Evolutionary conservation across 345 rosid species (phyloP), one percentile per base, ranked within the genome.

Genomic region (Citropsis articulata): DNA sequence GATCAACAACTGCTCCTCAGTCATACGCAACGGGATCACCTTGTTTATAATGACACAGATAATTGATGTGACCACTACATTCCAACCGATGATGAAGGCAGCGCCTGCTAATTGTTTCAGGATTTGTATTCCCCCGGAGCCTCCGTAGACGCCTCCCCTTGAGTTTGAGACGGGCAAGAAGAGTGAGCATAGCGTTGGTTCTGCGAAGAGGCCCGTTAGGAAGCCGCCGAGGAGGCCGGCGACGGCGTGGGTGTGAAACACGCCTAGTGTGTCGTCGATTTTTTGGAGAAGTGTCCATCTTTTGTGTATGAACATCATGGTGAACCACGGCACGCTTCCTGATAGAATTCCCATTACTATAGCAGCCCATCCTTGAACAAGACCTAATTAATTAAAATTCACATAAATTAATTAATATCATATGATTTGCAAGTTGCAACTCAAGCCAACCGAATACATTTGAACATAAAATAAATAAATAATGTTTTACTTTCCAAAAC

Each of bases 341-440:
- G 90, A 87, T 25, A 77, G 55, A 14, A 87, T 83, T 62, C 90
- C 86, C 84, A 85, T 83, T 2, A 84, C 64, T 76, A 87, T 82
- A 0, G 90, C 90, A 4, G 90, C 90, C 90, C 90, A 87, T 72
- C 90, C 90, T 83, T 87, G 88, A 33, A 87, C 90, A 21, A 87
- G 84, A 31, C 90, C 90, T 53, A 0, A 4, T 53, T 4, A 16
- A 53, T 18, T 53, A 45, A 45, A 45, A 45, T 45, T 45, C 50
- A 45, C 50, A 3, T 45, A 13, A 45, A 45, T 45, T 45, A 45
- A 45, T 45, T 45, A 53, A 18, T 53, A 53, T 18, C 57, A 4
- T 53, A 53, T 18, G 57, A 53, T 53, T 53, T 53, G 57, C 57
- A 53, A 53, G 18, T 53, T 53, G 57, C 57, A 53, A 53, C 57